Percentiles rank a stretch among this genome's conserved stretches.
These are phyloP conservation scores for Neoboletus subvelutipes DNA, from an alignment of 768 basidiomycete genomes.

Conservation along the genomic window DNA sequence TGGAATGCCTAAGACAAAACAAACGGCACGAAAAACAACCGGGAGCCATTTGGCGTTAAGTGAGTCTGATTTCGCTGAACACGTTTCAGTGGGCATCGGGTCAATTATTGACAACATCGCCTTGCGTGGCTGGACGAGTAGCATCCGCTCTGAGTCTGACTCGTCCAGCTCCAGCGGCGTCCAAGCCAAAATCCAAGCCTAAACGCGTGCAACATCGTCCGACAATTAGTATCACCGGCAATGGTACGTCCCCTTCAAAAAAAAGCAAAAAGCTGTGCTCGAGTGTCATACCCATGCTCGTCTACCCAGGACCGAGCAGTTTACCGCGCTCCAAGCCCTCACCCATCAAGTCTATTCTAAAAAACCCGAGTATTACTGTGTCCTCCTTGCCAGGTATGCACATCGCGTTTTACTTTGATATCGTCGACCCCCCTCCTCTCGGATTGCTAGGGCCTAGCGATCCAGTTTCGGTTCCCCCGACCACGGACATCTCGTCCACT, in stretches of 20 bases:
- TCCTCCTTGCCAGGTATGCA: constrained; percentile 10
- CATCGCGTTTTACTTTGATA: neutral
- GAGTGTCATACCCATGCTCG: neutral
- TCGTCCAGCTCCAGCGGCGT: neutral
- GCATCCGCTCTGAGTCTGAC: neutral
- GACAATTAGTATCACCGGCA: neutral
- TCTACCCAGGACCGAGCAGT: neutral
- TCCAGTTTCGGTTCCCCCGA: neutral
- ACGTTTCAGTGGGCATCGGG: neutral
- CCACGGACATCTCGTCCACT: neutral
- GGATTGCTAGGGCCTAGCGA: neutral
- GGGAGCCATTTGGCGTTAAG: constrained; percentile 8
- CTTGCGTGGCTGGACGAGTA: neutral
- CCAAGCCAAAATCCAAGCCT: neutral
- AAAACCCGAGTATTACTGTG: neutral
- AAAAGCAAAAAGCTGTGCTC: neutral
- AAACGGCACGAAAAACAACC: constrained; percentile 23
- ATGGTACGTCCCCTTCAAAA: constrained; percentile 2
- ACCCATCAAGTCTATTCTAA: constrained; percentile 1
- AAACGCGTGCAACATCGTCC: neutral
- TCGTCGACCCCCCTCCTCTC: neutral
- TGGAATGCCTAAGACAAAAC: constrained; percentile 11
- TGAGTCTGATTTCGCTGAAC: constrained; percentile 1
- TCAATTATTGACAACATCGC: neutral
- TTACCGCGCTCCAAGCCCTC: neutral